phyloP scores from a whole-genome alignment of 345 rosid species.

The Anacardium occidentale region DNA sequence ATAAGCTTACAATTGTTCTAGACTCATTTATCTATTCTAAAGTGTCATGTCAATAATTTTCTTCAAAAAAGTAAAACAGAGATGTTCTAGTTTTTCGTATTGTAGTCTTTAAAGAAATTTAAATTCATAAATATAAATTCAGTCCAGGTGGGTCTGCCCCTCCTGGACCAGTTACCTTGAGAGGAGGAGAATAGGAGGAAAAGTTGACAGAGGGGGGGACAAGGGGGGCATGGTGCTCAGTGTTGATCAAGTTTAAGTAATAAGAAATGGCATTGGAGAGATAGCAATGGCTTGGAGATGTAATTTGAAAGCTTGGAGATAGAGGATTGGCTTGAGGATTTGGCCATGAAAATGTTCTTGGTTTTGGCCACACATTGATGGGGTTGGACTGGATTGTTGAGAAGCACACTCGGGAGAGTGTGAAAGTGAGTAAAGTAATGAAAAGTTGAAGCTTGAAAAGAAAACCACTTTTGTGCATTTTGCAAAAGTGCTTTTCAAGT shows the following conservation, averaged over 20 bases:
- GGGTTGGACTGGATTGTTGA: not conserved
- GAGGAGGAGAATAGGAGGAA: no score
- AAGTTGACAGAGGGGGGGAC: not conserved
- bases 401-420: no score
- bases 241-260: constrained; percentile 39
- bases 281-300: constrained; percentile 43
- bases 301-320: constrained; percentile 52
- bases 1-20: no score
- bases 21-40: no score
- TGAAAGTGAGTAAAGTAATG: not conserved
- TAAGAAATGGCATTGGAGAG: constrained; percentile 56
- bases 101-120: no score
- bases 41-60: no score
- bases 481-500: no score
- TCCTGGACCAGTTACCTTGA: no score
- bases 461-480: not conserved
- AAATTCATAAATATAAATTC: no score
- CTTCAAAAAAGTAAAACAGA: no score
- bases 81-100: no score
- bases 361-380: constrained; percentile 75
- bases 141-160: no score
- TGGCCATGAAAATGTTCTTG: constrained; percentile 62
- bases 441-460: not conserved
- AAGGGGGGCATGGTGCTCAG: constrained; percentile 55
- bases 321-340: constrained; percentile 40